phyloP scores from a whole-genome alignment of 441 rosid genomes.

The Aleurites moluccanus region DNA sequence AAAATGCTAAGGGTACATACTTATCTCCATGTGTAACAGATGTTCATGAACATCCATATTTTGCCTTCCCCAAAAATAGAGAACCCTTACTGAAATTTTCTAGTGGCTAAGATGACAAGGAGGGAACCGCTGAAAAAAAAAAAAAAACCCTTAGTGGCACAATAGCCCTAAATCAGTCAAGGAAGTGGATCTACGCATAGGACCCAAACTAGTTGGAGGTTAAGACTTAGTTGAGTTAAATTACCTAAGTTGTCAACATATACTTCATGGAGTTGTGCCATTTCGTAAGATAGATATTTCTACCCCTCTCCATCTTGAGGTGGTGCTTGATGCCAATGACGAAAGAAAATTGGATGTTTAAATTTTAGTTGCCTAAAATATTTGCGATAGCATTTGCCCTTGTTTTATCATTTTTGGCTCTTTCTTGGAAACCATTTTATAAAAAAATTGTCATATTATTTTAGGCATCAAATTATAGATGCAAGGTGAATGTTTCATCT shows the following conservation, averaged over 20 bases:
- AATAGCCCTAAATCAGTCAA: background rate
- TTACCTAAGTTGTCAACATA: background rate
- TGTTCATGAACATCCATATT: background rate
- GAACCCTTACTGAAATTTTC: background rate
- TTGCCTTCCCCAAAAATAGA: background rate
- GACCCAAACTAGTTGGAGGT: background rate
- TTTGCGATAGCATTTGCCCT: background rate
- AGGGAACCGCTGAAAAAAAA: background rate
- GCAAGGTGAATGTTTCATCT: background rate
- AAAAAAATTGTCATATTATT: background rate
- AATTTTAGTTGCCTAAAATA: background rate
- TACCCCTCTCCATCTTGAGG: background rate
- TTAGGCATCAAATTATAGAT: background rate
- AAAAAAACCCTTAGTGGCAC: background rate
- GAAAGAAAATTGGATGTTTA: background rate
- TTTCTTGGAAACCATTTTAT: too few species aligned
- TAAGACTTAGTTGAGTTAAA: too few species aligned
- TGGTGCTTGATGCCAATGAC: background rate
- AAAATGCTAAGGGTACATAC: background rate
- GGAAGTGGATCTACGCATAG: background rate
- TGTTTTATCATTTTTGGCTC: too few species aligned
- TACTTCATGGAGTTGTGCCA: background rate
- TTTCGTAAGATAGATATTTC: background rate
- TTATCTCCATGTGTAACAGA: background rate
- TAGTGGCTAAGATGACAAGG: background rate